phyloP scores from a whole-genome alignment of 345 rosid genomes.

The Camelina laxa region DNA sequence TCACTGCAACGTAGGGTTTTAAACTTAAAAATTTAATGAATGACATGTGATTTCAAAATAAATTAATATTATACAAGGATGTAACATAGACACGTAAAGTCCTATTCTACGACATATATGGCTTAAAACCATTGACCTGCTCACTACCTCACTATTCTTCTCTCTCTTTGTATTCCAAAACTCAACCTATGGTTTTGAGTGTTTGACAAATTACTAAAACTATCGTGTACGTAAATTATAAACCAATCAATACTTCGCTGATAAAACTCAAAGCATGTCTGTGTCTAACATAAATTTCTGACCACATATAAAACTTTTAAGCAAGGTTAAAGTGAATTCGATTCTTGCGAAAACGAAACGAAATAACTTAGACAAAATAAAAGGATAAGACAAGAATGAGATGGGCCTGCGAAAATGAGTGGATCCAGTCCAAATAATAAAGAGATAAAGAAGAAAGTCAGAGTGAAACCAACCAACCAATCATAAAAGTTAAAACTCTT shows the following conservation, averaged over 20 bases:
- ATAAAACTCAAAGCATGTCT: conserved; percentile 14
- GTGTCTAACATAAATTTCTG: conserved; percentile 3
- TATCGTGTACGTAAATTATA: background rate
- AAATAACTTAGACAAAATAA: background rate
- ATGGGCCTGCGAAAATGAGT: background rate
- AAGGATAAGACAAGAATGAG: background rate
- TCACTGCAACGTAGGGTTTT: conserved; percentile 32
- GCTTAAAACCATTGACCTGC: conserved; percentile 14
- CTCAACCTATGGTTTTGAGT: conserved; percentile 14
- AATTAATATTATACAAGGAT: conserved; percentile 7
- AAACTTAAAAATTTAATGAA: conserved; percentile 3
- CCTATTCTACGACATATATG: conserved; percentile 11
- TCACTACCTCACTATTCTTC: conserved; percentile 9
- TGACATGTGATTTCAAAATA: conserved; percentile 1
- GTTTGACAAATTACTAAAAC: conserved; percentile 20
- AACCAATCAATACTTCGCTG: conserved; percentile 27
- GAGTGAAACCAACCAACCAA: background rate
- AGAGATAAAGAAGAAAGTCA: background rate
- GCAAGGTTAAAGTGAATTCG: background rate
- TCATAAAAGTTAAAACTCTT: no score
- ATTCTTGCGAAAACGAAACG: background rate
- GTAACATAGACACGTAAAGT: conserved; percentile 24
- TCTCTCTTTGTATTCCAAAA: background rate
- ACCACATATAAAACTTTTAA: background rate
- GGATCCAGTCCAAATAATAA: background rate